Evolutionary conservation across 2,329 filamentous ascomycete species (phyloP), one percentile per base, ranked within the genome.

Genomic region (Mycocentrospora acerina): DNA sequence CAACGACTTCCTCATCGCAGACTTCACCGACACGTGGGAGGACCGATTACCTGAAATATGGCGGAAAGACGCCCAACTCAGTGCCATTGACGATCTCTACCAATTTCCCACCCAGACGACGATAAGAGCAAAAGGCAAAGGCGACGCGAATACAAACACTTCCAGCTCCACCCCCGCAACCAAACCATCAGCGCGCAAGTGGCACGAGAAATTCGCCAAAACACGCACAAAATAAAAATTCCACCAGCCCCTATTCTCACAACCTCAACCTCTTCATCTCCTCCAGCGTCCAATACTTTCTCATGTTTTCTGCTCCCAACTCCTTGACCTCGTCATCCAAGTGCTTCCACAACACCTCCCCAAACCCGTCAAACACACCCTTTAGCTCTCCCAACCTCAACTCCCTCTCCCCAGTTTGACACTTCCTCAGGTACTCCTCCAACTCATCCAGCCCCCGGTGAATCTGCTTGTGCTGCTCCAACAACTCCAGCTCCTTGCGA

Each of bases 231-330:
- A 53, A 38, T 63, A 35, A 60, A 26, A n/a, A n/a, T n/a, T n/a
- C n/a, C n/a, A n/a, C n/a, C n/a, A n/a, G 14, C 12, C 19, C 19
- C 5, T 6, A 22, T 6, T 9, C 26, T 28, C 26, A 15, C 26
- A n/a, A 11, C 26, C 26, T 28, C 26, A 28, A 15, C 35, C 71
- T 68, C 63, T 68, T 72, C 66, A 95, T 83, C 74, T 95, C 90
- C 31, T 87, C 81, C 44, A 82, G 53, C 0, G 75, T 85, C 87
- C 88, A 95, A 66, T 86, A 90, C 66, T 75, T 81, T 53, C 88
- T 77, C 90, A 95, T 95, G 63, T 91, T 94, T 66, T 93, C 86
- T 29, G 89, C 89, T 2, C 84, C 80, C 22, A 95, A 67, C 51
- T 86, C 79, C 65, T 75, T 72, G 7, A 95, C 89, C 74, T 95